phyloP scores from a whole-genome alignment of 805 yeast species.

The Dipodascopsis tothii region DNA sequence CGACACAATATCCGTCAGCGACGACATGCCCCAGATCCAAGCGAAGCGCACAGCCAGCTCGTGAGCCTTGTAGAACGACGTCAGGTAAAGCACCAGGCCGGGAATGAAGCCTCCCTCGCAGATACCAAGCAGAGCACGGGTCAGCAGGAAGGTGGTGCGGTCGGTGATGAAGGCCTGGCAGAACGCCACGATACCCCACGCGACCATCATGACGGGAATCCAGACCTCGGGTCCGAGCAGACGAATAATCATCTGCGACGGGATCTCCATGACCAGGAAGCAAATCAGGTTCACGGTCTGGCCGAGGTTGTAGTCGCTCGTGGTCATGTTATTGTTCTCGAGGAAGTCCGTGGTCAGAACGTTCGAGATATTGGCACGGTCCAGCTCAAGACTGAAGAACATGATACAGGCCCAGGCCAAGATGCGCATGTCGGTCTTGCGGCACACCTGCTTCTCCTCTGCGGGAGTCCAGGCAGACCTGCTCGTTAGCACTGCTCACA shows the following conservation, averaged over 20 bases:
- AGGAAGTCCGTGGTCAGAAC: conserved; percentile 50
- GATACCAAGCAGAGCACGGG: conserved; percentile 48
- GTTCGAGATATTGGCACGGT: conserved; percentile 47
- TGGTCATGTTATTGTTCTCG: conserved; percentile 44
- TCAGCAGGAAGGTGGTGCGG: conserved; percentile 33
- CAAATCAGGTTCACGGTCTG: conserved; percentile 48
- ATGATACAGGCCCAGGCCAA: conserved; percentile 48
- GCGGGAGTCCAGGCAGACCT: conserved; percentile 39
- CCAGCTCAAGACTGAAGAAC: conserved; percentile 51
- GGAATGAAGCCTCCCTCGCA: conserved; percentile 69
- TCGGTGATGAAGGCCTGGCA: conserved; percentile 42
- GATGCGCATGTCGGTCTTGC: conserved; percentile 49
- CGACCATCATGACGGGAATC: conserved; percentile 45
- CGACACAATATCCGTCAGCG: conserved; percentile 41
- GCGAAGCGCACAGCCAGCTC: conserved; percentile 56
- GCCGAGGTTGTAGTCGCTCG: conserved; percentile 51
- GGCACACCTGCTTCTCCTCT: conserved; percentile 43
- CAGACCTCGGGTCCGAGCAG: conserved; percentile 54
- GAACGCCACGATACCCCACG: conserved; percentile 54
- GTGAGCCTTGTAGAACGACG: conserved; percentile 53
- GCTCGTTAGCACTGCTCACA: not conserved
- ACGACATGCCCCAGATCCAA: conserved; percentile 51
- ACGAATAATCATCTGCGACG: conserved; percentile 43
- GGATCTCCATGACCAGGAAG: conserved; percentile 35
- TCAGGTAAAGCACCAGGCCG: conserved; percentile 54